These are phyloP conservation scores for Colletotrichum sp. DNA, from an alignment of 2,329 filamentous ascomycete species.

Conservation along the genomic window DNA sequence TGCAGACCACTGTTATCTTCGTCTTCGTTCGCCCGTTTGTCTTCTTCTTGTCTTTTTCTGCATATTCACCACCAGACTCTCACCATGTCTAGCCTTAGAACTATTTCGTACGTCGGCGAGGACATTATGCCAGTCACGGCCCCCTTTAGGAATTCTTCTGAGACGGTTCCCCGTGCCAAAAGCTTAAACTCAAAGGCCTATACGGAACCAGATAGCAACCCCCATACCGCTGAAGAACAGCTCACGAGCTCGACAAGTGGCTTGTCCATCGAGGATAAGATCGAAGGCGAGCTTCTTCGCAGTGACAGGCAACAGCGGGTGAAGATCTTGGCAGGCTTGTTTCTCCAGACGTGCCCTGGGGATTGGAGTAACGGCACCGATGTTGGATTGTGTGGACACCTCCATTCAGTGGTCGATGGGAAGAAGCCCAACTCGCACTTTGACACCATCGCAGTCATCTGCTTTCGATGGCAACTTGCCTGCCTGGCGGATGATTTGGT, in stretches of 20 bases:
- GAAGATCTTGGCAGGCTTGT: not conserved
- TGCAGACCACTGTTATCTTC: no score
- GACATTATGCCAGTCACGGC: fast-evolving
- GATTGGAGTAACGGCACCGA: not conserved
- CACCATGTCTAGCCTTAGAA: not conserved
- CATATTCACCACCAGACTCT: no score
- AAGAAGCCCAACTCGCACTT: fast-evolving
- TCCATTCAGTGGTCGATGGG: not conserved
- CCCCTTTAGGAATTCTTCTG: fast-evolving
- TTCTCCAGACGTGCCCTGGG: not conserved
- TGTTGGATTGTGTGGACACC: not conserved
- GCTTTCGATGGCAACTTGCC: not conserved
- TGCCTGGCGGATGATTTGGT: not conserved
- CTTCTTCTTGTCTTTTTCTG: no score
- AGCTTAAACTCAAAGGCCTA: not conserved
- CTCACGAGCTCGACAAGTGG: fast-evolving
- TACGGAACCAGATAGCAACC: not conserved
- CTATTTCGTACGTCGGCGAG: fast-evolving
- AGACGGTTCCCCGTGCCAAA: fast-evolving
- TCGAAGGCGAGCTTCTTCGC: not conserved
- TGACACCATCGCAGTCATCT: not conserved
- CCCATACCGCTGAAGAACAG: fast-evolving
- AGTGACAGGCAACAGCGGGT: not conserved
- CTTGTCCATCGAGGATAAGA: not conserved
- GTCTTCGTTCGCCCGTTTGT: no score